These are phyloP conservation scores for Adansonia madagascariensis DNA, from an alignment of 441 rosid genomes.

Conservation along the genomic window DNA sequence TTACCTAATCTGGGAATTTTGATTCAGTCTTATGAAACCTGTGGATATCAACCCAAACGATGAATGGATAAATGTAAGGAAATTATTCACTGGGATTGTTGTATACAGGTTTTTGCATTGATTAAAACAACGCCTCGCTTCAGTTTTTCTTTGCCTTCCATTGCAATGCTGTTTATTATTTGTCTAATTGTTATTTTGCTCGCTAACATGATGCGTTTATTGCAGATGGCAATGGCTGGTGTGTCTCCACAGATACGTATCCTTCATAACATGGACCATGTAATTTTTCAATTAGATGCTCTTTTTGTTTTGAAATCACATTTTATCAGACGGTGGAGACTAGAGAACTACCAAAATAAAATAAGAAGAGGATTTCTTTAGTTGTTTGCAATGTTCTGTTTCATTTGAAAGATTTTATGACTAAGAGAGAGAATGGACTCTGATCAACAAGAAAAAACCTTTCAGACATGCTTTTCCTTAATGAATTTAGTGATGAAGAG, in stretches of 20 bases:
- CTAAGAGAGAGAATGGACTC: slow-evolving; percentile 12
- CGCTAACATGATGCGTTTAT: slow-evolving; percentile 23
- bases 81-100: slow-evolving; percentile 25
- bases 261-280: slow-evolving; percentile 37
- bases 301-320: not conserved
- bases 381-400: slow-evolving; percentile 1
- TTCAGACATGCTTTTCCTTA: slow-evolving; percentile 46
- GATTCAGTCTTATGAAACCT: slow-evolving; percentile 82
- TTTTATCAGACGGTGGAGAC: not conserved
- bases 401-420: slow-evolving; percentile 21
- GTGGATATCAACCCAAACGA: slow-evolving; percentile 91
- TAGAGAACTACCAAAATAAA: not conserved
- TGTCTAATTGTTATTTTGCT: slow-evolving; percentile 26
- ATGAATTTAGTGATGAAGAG: slow-evolving; percentile 79
- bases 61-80: slow-evolving; percentile 95
- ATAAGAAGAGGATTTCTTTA: not conserved
- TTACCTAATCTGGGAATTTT: slow-evolving; percentile 35
- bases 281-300: not conserved
- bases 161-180: slow-evolving; percentile 25
- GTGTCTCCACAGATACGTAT: slow-evolving; percentile 89
- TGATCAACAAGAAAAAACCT: not conserved
- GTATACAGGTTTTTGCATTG: slow-evolving; percentile 21
- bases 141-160: slow-evolving; percentile 20
- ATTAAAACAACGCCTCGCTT: not conserved
- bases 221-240: slow-evolving; percentile 95